Base-by-base conservation (phyloP, 2,329 filamentous ascomycete genomes). In the Beauveria scarabaeidicola region DNA sequence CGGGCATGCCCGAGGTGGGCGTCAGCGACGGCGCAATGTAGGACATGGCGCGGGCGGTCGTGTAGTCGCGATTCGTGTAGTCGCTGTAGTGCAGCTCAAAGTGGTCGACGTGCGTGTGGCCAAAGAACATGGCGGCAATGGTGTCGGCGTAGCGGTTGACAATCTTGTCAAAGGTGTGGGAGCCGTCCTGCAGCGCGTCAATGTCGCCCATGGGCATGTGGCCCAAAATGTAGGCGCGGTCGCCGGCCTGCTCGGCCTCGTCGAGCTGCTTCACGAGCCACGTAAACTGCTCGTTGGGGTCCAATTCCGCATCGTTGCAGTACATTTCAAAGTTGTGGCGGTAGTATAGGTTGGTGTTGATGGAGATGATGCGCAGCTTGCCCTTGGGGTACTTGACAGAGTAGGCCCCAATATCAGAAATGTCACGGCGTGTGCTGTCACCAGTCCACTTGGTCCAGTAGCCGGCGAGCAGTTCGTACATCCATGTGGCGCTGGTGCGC, bases 271-370 rank as follows among this genome's bases (percentile, higher is more conserved):
- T 58, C 5, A 81, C 77, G 8, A 85, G 73, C 79, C 81, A 84
- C 17, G 73, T 69, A 3, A 85, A 72, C 66, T 83, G 77, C 13
- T 73, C 73, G 65, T 76, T 76, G 2, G 81, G 81, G 64, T 84
- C 81, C 13, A 68, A 68, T 50, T 78, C 69, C 72, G 81, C 77
- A 1, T 74, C 71, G 50, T 77, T 73, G 62, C 78, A 73, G 64
- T 82, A 85, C 40, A 81, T 67, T 71, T 77, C 81, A 66, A 80
- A 82, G 72, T 86, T 85, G 62, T 77, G 70, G n/a, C 74, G 76
- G 68, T 85, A 85, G 70, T 80, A 84, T 62, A 84, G 69, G 67
- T 84, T 82, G 19, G 80, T 84, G 72, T 82, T 84, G 64, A 85
- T 72, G 4, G 81, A 83, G 65, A 85, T 83, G 64, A 86, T 70